Evolutionary conservation across 1,139 yeast species (phyloP), one percentile per base, ranked within the genome.

Genomic region (Meyerozyma elateridarum): DNA sequence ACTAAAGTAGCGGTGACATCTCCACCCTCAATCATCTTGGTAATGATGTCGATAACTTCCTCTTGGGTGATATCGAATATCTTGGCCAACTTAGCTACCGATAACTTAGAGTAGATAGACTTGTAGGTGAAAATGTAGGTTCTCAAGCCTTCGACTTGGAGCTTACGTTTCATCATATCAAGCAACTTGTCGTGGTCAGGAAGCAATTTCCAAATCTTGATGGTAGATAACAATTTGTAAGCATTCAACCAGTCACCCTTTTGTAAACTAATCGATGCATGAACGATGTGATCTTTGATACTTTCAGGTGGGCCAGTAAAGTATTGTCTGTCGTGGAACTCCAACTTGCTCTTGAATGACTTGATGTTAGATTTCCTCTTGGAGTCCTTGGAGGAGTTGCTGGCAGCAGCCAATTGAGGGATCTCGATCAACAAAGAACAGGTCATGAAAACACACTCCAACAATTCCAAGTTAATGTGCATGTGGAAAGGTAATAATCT

Each of bases 291-390:
- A 60, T 91, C 99, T 54, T 94, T 83, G 33, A 94, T 85, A 60
- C 91, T 85, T 64, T 91, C 98, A 36, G 97, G 96, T 28, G 98
- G 98, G 24, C 98, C 98, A 44, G 89, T 87, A 70, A 91, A 91
- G 41, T 83, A 85, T 59, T 91, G 96, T 60, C 93, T 83, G 56
- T 89, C 96, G 54, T 85, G 89, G 67, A 84, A 85, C 55, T 91
- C 98, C 48, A 91, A 75, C 60, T 85, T 78, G 57, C 95, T 80
- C 65, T 93, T 82, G 71, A 91, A 88, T 22, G 96, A 85, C 63
- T 87, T 88, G 49, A 81, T 69, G 37, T 77, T 64, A 39, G 82
- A 72, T 51, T 79, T 74, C 61, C 85, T 79, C 62, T 76, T 79
- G 36, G 58, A 52, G 68, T 77, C 61, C 71, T 79, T 45, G 41